These are phyloP conservation scores for Prunus persica DNA, from an alignment of 306 rosid genomes.

Conservation along the genomic window Prunus_persica_NCBIv2 NC_034009.1:43336501-43337000, in stretches of 20 bases:
- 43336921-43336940: background rate
- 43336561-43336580: background rate
- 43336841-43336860: background rate
- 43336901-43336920: background rate
- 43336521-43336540: constrained; percentile 94
- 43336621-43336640: background rate
- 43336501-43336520: constrained; percentile 80
- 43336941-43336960: background rate
- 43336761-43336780: background rate
- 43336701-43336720: background rate
- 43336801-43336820: background rate
- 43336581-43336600: background rate
- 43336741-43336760: background rate
- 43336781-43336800: background rate
- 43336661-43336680: background rate
- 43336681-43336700: background rate
- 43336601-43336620: background rate
- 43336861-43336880: background rate
- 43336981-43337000: background rate
- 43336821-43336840: background rate
- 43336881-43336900: background rate
- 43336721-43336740: background rate
- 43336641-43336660: background rate
- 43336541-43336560: constrained; percentile 84
- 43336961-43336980: background rate